These are phyloP conservation scores for Microdochium paspali DNA, from an alignment of 2,329 filamentous ascomycete genomes.

Conservation along the genomic window DNA sequence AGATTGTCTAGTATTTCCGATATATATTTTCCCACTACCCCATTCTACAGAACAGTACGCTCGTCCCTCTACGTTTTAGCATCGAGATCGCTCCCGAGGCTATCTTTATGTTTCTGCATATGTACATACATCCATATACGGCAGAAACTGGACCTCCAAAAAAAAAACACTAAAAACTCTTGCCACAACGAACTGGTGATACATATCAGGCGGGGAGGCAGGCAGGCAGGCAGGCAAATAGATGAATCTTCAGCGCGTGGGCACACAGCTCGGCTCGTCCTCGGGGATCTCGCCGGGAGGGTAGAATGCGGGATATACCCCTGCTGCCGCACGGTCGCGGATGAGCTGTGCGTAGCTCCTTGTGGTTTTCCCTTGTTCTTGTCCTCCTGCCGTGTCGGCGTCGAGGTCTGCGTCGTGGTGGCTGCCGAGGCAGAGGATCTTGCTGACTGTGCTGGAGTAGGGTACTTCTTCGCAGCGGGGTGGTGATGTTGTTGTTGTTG, in stretches of 20 bases:
- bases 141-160: too few relatives aligned
- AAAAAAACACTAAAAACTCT: too few relatives aligned
- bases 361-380: not conserved
- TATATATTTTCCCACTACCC: too few relatives aligned
- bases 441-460: not conserved
- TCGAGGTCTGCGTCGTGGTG: not conserved
- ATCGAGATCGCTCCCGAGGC: too few relatives aligned
- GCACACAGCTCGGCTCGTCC: not conserved
- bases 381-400: not conserved
- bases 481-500: not conserved
- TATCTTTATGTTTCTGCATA: too few relatives aligned
- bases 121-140: too few relatives aligned
- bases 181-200: too few relatives aligned
- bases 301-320: not conserved
- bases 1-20: too few relatives aligned
- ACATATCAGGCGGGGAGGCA: too few relatives aligned
- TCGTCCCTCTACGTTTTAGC: too few relatives aligned
- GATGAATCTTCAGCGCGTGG: not conserved
- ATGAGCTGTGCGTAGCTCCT: not conserved
- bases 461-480: not conserved
- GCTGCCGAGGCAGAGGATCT: not conserved
- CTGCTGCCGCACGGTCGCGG: not conserved
- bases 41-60: too few relatives aligned
- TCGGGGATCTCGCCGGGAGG: not conserved
- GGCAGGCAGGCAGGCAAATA: too few relatives aligned